Evolutionary conservation across 139 green algal genomes (phyloP), one percentile per base, ranked within the genome.

Genomic region (Chlorella ohadii): DNA sequence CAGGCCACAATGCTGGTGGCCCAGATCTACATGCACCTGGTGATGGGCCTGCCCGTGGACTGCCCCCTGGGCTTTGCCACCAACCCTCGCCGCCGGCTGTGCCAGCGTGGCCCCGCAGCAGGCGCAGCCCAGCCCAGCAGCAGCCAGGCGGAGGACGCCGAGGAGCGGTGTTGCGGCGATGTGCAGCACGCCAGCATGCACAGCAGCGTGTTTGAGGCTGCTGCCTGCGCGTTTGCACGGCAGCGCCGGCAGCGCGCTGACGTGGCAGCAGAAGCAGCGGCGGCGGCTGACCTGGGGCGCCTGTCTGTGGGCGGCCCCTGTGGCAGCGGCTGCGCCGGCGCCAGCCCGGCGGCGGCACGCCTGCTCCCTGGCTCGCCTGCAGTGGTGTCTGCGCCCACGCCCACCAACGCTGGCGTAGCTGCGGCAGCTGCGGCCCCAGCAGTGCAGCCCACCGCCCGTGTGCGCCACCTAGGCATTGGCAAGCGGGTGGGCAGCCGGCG

Each of bases 1-100:
- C 39, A 38, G 57, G 71, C 66, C 34, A 51, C 55, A 16, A 55
- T 67, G n/a, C 76, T 90, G 68, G 77, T 83, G 36, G 86, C 86
- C 31, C 57, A 86, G 47, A 72, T 61, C 20, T 77, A 81, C 51
- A 72, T 90, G 36, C 44, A 72, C 61, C 36, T 82, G 39, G 38
- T 65, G 22, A 85, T 84, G 75, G 82, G 76, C 13, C 25, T 72
- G 34, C 27, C 27, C 2, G 36, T 82, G 76, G 59, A 82, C 57
- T n/a, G 19, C 23, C 76, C 76, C 7, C 59, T 82, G 57, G 76
- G 76, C 36, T 13, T 72, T 27, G 34, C 33, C 57, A 82, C 76
- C 34, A 72, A 31, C 28, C 34, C 33, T 0, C 55, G 56, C 56
- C 80, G 61, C 28, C 68, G 80, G n/a, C 55, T n/a, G 15, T 75